Percentiles rank a stretch among this genome's conserved stretches.
Conservation (phyloP, 805 yeast genomes). For the Yueomyces sinensis region DNA sequence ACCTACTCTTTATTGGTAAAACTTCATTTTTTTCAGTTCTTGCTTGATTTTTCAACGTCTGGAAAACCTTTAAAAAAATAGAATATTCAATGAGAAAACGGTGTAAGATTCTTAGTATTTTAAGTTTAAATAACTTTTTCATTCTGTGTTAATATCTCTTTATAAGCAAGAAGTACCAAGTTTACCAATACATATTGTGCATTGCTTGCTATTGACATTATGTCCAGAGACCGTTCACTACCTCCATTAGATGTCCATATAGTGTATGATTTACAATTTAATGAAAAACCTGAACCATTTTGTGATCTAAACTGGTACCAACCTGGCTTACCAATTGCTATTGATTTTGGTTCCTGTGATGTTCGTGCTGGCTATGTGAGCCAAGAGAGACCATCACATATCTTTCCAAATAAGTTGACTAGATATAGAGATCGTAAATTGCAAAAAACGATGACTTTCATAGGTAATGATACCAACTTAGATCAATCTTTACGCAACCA, state of each 20-base stretch:
- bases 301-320: conserved; percentile 21
- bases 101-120: too few species aligned
- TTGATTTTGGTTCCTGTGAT: conserved; percentile 68
- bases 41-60: too few species aligned
- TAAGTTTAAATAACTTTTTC: too few species aligned
- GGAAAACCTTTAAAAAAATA: too few species aligned
- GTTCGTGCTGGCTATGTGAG: conserved; percentile 49
- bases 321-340: conserved; percentile 53
- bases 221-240: conserved; percentile 18
- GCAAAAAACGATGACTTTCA: conserved; percentile 47
- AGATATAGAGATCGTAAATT: conserved; percentile 67
- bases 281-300: conserved; percentile 21
- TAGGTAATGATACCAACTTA: conserved; percentile 70
- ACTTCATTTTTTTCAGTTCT: too few species aligned
- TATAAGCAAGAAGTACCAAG: too few species aligned
- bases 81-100: too few species aligned
- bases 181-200: too few species aligned
- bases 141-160: too few species aligned
- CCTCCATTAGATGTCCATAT: conserved; percentile 16
- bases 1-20: too few species aligned
- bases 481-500: conserved; percentile 60
- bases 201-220: too few species aligned
- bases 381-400: conserved; percentile 35
- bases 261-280: conserved; percentile 19
- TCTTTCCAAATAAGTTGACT: conserved; percentile 57